Conservation (phyloP, 73 alveolate genomes). For the Paramecium biaurelia region DNA sequence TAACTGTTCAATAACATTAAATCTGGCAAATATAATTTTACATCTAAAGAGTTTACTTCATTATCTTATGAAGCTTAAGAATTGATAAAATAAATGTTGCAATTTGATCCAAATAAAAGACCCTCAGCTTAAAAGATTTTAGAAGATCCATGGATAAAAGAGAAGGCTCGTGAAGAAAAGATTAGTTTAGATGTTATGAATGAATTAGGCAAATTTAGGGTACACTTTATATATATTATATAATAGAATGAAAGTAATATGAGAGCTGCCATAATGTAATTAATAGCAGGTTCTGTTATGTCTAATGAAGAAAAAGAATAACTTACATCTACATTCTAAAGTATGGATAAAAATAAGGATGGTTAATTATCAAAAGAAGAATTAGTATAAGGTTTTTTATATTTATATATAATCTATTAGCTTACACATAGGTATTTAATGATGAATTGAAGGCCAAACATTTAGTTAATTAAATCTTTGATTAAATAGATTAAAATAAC, state of each 20-base stretch:
- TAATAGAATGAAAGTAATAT: constrained; percentile 28
- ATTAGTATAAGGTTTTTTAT: constrained; percentile 37
- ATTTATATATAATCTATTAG: background rate
- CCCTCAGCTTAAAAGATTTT: constrained; percentile 31
- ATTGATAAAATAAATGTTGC: constrained; percentile 38
- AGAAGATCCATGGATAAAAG: constrained; percentile 56
- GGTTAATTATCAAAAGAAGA: constrained; percentile 53
- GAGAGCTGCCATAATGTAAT: constrained; percentile 46
- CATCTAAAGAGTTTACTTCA: background rate
- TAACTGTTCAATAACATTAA: background rate
- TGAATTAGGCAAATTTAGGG: background rate
- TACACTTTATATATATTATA: background rate
- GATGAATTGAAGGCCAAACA: constrained; percentile 42
- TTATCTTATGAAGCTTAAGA: constrained; percentile 22
- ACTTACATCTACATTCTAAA: constrained; percentile 14
- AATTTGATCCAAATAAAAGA: constrained; percentile 41
- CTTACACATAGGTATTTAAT: background rate
- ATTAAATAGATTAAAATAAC: constrained; percentile 36
- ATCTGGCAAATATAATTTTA: background rate
- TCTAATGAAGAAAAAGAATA: constrained; percentile 23
- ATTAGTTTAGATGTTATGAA: background rate
- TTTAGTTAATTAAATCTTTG: constrained; percentile 30
- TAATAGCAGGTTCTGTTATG: constrained; percentile 50
- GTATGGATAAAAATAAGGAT: constrained; percentile 62
- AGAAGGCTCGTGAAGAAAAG: constrained; percentile 34